Conservation (phyloP, 176 grass and related monocot genomes). For the Poa pratensis region DNA sequence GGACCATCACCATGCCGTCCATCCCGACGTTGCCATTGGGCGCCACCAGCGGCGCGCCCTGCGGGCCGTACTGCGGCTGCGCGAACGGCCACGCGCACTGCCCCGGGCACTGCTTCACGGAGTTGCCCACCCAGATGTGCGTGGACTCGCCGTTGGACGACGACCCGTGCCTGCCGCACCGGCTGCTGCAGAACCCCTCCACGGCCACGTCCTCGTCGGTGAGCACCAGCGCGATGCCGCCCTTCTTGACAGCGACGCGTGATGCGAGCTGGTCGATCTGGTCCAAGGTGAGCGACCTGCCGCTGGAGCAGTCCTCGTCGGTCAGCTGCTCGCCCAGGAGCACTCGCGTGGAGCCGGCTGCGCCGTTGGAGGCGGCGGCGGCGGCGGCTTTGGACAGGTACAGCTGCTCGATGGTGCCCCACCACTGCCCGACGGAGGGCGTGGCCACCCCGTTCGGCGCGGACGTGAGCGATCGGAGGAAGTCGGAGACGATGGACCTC, state of each 20-base stretch:
- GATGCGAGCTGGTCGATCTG: slow-evolving; percentile 56
- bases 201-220: slow-evolving; percentile 50
- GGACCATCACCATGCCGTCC: slow-evolving; percentile 65
- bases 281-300: slow-evolving; percentile 46
- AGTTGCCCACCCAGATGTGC: slow-evolving; percentile 58
- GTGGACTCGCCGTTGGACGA: background rate
- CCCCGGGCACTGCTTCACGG: slow-evolving; percentile 59
- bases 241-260: background rate
- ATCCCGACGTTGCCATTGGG: slow-evolving; percentile 60
- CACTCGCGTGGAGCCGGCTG: slow-evolving; percentile 3
- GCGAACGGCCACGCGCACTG: slow-evolving; percentile 73
- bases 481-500: slow-evolving; percentile 64
- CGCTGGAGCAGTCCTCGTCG: slow-evolving; percentile 49
- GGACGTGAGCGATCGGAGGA: slow-evolving; percentile 53
- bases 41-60: slow-evolving; percentile 50
- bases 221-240: slow-evolving; percentile 50
- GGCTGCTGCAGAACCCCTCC: slow-evolving; percentile 68
- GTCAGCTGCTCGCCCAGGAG: slow-evolving; percentile 46
- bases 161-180: slow-evolving; percentile 56
- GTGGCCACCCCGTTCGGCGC: background rate
- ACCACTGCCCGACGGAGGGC: slow-evolving; percentile 60
- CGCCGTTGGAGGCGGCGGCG: background rate
- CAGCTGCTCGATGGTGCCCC: slow-evolving; percentile 56
- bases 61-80: slow-evolving; percentile 63
- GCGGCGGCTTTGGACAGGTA: slow-evolving; percentile 45